Evolutionary conservation across 2,329 filamentous ascomycete genomes (phyloP), one percentile per base, ranked within the genome.

Genomic region (Penicillium sp.): DNA sequence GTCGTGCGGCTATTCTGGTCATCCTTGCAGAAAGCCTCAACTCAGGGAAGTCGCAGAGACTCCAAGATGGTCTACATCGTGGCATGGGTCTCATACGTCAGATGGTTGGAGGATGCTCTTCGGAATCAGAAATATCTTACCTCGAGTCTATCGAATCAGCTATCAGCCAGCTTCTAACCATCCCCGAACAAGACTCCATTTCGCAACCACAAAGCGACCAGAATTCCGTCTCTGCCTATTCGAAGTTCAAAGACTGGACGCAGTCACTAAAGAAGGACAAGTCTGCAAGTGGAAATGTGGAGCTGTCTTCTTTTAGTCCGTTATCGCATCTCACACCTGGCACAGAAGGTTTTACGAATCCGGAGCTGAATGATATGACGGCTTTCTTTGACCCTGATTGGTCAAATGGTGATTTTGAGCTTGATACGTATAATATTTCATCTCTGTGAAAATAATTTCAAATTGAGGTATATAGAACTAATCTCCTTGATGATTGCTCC

Each of bases 1-100:
- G 81, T 55, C 79, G 82, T 40, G 81, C 81, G 12, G 81, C 82
- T n/a, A 69, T 84, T 15, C 74, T 84, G 3, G 81, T 83, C 25
- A 74, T 76, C 13, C 67, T 76, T 12, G 74, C 74, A 0, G 71
- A 75, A 53, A 71, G 69, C 35, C 63, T 77, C 31, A 74, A 57
- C 10, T 56, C 70, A 1, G 72, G 73, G 37, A 73, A 68, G 17
- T 73, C 73, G 2, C 67, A 71, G 43, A 65, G 69, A 29, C 72
- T 81, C 15, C 77, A 78, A 25, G 75, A 78, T 38, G 73, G 74
- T 3, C 67, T 82, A 3, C 69, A 78, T n/a, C 77, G 78, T n/a
- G 80, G 80, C 5, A 77, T 82, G 69, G 70, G 70, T 6, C 75
- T 82, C 65, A 79, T 82, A 47, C 80, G 79, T 57, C 77, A 79